Base-by-base conservation (phyloP, 2,329 filamentous ascomycete genomes). In the Penicillium capsulatum region DNA sequence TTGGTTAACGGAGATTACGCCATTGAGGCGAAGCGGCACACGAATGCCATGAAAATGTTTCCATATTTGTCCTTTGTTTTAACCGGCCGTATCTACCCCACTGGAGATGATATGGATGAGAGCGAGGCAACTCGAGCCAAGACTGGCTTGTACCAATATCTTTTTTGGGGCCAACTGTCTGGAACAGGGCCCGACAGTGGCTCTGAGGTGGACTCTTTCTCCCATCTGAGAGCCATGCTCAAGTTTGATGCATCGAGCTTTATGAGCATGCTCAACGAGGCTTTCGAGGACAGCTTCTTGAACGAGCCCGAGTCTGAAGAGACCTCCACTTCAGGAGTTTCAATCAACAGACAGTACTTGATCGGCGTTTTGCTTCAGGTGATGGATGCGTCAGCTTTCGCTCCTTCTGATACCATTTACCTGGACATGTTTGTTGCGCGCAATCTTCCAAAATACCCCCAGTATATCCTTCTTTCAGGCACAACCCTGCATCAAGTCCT, bases 381-480 rank as follows among this genome's bases (percentile, higher is more conserved):
- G 17, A 94, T 98, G 87, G 85, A 82, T 34, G 36, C 50, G 8
- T 70, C 80, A 1, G 72, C 76, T 32, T 97, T 95, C 64, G 77
- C 81, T 1, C 67, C 81, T 0, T 80, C 85, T 45, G 89, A 97
- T 58, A 90, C 86, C 9, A 86, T 98, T 40, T 98, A 95, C 64
- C 77, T 98, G 31, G 89, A 98, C 65, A 98, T 98, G 89, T 98
- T 98, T 59, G 85, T 98, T 59, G 91, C 92, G 13, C 81, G 92
- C 40, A 98, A 95, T 60, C 70, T 98, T 34, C 87, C 94, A 3
- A 98, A 98, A 63, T 98, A 95, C 58, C 89, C 90, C 1, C 91
- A 97, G 60, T 96, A 96, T 57, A 82, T 98, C 35, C 77, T 97
- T 8, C 79, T 98, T 32, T 86, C 91, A 0, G 92, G 90, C 13